These are phyloP conservation scores for Chlorella variabilis DNA, from an alignment of 163 green algal species.

Conservation along the genomic window DNA sequence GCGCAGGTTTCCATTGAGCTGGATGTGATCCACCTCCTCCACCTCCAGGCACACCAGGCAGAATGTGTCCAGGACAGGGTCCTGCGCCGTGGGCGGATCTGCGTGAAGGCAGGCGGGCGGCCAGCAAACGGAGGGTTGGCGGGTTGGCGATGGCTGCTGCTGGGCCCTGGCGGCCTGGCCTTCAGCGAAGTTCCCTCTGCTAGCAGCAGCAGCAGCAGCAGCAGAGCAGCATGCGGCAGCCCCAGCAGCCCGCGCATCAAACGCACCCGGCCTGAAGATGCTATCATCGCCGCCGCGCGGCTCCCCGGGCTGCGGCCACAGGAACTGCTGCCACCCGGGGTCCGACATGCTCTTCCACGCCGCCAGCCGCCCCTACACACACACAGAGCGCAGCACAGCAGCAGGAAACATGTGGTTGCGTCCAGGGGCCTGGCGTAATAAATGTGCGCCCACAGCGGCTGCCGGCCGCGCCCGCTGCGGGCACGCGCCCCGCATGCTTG, in stretches of 20 bases:
- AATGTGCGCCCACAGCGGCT: no score
- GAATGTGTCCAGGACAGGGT: slow-evolving; percentile 47
- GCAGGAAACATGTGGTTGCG: background rate
- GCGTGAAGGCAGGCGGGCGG: background rate
- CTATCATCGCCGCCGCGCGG: slow-evolving; percentile 25
- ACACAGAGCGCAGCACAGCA: background rate
- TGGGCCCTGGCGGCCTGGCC: no score
- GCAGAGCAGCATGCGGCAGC: no score
- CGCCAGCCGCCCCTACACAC: slow-evolving; percentile 1
- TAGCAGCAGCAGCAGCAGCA: no score
- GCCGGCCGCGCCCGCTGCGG: no score
- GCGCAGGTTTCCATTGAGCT: slow-evolving; percentile 7
- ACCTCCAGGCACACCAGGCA: slow-evolving; percentile 33
- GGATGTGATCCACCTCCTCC: slow-evolving; percentile 43
- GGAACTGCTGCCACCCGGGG: slow-evolving; percentile 47
- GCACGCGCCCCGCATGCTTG: no score
- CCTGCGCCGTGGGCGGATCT: slow-evolving; percentile 27
- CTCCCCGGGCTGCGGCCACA: slow-evolving; percentile 34
- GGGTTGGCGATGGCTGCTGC: no score
- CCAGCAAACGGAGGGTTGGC: no score
- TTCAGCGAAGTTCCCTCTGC: no score
- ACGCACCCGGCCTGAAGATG: slow-evolving; percentile 31
- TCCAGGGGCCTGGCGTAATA: no score
- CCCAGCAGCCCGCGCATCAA: no score
- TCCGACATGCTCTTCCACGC: slow-evolving; percentile 48